Evolutionary conservation across 1,139 yeast species (phyloP).

Genomic region (Pichia sp.): DNA sequence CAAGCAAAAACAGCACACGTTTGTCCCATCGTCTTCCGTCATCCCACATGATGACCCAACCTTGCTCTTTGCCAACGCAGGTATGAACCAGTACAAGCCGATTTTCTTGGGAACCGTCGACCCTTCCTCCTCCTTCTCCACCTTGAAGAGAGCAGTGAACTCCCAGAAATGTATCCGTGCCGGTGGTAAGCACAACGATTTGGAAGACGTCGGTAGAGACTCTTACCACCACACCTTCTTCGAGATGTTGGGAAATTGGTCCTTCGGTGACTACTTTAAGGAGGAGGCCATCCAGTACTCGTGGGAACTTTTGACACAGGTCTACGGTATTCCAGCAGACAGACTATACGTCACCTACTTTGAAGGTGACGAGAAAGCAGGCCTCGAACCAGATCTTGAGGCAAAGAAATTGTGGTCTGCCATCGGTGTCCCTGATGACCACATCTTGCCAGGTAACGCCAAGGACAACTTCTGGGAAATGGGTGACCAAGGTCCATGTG

Average conservation of each 20-base stretch:
- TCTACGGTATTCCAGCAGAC: conserved; percentile 70
- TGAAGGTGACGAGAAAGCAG: conserved; percentile 81
- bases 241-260: conserved; percentile 99
- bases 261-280: conserved; percentile 97
- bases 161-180: conserved; percentile 99
- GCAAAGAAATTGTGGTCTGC: conserved; percentile 83
- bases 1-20: conserved; percentile 62
- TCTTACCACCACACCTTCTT: conserved; percentile 97
- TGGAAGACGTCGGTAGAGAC: conserved; percentile 97
- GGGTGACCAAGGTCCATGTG: conserved; percentile 99
- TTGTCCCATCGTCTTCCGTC: conserved; percentile 89
- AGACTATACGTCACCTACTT: conserved; percentile 92
- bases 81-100: conserved; percentile 98
- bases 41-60: conserved; percentile 98
- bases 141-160: conserved; percentile 83
- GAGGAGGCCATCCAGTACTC: conserved; percentile 83
- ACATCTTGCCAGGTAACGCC: conserved; percentile 85
- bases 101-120: conserved; percentile 96
- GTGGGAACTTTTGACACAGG: conserved; percentile 86
- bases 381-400: conserved; percentile 91
- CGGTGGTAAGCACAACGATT: conserved; percentile 98
- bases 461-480: conserved; percentile 98
- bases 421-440: conserved; percentile 87
- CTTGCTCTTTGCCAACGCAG: conserved; percentile 91
- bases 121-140: conserved; percentile 82